phyloP scores from a whole-genome alignment of 139 green algal species.

The Protoeuglena noctilucae region DNA sequence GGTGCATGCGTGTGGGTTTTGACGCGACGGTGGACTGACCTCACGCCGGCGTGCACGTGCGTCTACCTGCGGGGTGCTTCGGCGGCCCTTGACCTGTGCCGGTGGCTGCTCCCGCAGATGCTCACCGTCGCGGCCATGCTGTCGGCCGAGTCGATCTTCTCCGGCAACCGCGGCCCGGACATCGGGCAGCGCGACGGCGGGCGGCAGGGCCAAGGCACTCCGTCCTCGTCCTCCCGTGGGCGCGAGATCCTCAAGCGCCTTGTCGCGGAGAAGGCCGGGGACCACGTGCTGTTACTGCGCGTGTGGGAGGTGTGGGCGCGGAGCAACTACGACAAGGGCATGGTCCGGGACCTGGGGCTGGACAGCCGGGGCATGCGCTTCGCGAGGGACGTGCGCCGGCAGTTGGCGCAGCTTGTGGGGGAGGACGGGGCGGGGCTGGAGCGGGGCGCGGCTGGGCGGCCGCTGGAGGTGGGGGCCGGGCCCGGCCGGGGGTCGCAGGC shows the following conservation, averaged over 20 bases:
- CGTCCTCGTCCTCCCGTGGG: not conserved
- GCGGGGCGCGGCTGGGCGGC: too few relatives aligned
- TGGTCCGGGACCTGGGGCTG: conserved; percentile 39
- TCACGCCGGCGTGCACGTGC: not conserved
- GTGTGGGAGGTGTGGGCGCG: conserved; percentile 40
- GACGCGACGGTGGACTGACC: too few relatives aligned
- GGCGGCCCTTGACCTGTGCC: not conserved
- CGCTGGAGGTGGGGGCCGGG: not conserved
- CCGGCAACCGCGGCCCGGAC: not conserved
- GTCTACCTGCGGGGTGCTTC: not conserved
- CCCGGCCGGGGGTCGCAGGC: not conserved
- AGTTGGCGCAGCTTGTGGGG: conserved; percentile 38
- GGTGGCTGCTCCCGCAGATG: conserved; percentile 50
- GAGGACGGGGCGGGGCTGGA: conserved; percentile 10
- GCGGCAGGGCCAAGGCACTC: too few relatives aligned
- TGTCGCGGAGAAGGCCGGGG: conserved; percentile 39
- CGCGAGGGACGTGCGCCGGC: conserved; percentile 57
- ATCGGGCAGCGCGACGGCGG: not conserved
- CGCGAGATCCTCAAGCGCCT: not conserved
- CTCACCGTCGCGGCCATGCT: conserved; percentile 69
- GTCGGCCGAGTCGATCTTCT: conserved; percentile 60
- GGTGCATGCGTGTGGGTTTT: conserved; percentile 1
- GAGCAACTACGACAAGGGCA: not conserved
- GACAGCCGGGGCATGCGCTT: conserved; percentile 64
- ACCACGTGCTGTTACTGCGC: conserved; percentile 72